A percentile compares a stretch with the other conserved stretches of the same genome.
Conservation (phyloP, 83 land plant species). For the Larix sibirica region DNA sequence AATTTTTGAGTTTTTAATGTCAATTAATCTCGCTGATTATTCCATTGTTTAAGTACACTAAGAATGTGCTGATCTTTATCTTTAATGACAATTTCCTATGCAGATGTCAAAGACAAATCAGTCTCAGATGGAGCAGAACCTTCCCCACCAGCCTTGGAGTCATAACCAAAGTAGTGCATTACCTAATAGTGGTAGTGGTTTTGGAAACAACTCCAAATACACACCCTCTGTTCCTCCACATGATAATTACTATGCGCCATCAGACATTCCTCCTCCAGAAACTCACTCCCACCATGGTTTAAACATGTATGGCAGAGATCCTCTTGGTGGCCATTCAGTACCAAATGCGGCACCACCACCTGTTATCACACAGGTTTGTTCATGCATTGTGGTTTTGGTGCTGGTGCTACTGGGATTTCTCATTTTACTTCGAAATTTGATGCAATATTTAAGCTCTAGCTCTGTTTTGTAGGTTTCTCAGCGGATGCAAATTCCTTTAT, state of each 20-base stretch:
- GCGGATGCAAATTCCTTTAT: slow-evolving; percentile 25
- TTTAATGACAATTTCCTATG: neutral
- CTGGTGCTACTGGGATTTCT: neutral
- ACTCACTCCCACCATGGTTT: slow-evolving; percentile 18
- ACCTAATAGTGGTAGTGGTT: slow-evolving; percentile 7
- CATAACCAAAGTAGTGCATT: slow-evolving; percentile 1
- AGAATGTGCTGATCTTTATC: neutral
- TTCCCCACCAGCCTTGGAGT: slow-evolving; percentile 16
- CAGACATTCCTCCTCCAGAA: slow-evolving; percentile 10
- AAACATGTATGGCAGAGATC: slow-evolving; percentile 23
- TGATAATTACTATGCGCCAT: slow-evolving; percentile 14
- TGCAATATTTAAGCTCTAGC: neutral
- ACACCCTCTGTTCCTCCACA: slow-evolving; percentile 14
- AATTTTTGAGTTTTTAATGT: neutral
- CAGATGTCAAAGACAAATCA: neutral
- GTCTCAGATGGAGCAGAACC: slow-evolving; percentile 16
- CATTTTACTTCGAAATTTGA: too few species aligned
- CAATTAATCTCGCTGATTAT: neutral
- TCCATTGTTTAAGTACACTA: neutral
- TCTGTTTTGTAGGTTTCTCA: slow-evolving; percentile 19
- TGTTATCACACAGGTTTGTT: slow-evolving; percentile 21
- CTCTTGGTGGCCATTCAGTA: slow-evolving; percentile 8
- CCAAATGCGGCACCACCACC: slow-evolving; percentile 9
- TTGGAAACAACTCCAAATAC: slow-evolving; percentile 20
- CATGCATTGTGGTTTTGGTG: neutral